Base-by-base conservation (phyloP, 148 eudicot genomes). In the Spergularia bocconei region DNA sequence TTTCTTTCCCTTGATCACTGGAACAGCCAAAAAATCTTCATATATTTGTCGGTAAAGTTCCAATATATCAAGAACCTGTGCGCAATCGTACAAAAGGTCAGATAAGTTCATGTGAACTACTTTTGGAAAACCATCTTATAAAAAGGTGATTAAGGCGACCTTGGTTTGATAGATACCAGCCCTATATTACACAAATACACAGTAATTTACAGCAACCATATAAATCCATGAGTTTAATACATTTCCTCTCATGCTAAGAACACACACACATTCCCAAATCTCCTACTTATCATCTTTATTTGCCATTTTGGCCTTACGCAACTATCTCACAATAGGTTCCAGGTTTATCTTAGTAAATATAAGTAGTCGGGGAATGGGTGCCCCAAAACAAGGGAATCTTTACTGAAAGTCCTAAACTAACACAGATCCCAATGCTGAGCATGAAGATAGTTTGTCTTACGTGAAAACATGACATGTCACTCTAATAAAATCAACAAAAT, bases 11-110 rank as follows among this genome's bases (percentile, higher is more conserved):
- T 89, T 92, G 29, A 92, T 67, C 39, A 96, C 97, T 14, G 99
- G 99, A 78, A 96, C 90, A 76, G 99, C 98, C 85, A 96, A 80
- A 83, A 79, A 91, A 10, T 96, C 99, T 85, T 96, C 99, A 81
- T 96, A 96, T 67, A 96, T 84, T 47, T 85, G 86, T 61, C 95
- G 87, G 79, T 96, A 96, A 17, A 96, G 85, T 77, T 87, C 96
- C 79, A 91, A 81, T 61, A 91, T 86, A 56, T 86, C 85, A 58
- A 89, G 88, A 73, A 91, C 96, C 96, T 91, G 81, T 69, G 67
- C 23, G 33, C 58, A 77, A 52, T 63, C 54, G 51, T 61, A 63
- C 29, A 51, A 51, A 73, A 29, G 25, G 56, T 68, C 53, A 70
- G 66, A 58, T 7, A 68, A 39, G 17, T 11, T 11, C 2, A 29